Conservation (phyloP, 345 rosid species). For the Bruguiera gymnorhiza region DNA sequence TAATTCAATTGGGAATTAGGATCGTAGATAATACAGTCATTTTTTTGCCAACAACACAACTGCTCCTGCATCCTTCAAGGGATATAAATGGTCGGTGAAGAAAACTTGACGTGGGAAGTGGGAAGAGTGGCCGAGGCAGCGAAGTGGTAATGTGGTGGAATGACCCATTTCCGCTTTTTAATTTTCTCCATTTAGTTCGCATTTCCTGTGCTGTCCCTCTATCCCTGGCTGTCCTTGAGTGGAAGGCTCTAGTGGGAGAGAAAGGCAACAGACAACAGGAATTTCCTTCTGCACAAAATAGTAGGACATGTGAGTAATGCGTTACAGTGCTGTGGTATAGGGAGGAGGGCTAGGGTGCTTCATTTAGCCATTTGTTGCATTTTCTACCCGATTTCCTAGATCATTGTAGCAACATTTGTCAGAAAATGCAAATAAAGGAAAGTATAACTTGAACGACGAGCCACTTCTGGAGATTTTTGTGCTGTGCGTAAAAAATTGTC, state of each 20-base stretch:
- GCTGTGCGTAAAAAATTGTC: too few species aligned
- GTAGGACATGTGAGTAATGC: background rate
- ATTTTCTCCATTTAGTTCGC: background rate
- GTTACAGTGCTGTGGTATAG: background rate
- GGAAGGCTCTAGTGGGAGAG: background rate
- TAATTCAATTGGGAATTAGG: slow-evolving; percentile 2
- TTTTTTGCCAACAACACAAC: background rate
- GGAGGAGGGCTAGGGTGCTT: too few species aligned
- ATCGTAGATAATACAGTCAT: background rate
- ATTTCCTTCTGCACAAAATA: background rate
- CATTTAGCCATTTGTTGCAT: background rate
- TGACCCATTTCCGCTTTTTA: slow-evolving; percentile 14
- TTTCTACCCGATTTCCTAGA: background rate
- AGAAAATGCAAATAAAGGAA: background rate
- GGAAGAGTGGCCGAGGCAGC: background rate
- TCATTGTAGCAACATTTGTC: background rate
- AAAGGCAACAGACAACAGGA: background rate
- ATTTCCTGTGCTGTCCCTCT: background rate
- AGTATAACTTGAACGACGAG: background rate
- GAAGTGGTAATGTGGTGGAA: background rate
- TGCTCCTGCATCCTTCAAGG: background rate
- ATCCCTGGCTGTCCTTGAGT: too few species aligned
- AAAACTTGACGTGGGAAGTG: slow-evolving; percentile 2
- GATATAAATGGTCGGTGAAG: slow-evolving; percentile 4
- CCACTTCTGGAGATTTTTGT: background rate